Conservation (phyloP, 2,329 filamentous ascomycete genomes). For the Phaeosphaeria sp. region DNA sequence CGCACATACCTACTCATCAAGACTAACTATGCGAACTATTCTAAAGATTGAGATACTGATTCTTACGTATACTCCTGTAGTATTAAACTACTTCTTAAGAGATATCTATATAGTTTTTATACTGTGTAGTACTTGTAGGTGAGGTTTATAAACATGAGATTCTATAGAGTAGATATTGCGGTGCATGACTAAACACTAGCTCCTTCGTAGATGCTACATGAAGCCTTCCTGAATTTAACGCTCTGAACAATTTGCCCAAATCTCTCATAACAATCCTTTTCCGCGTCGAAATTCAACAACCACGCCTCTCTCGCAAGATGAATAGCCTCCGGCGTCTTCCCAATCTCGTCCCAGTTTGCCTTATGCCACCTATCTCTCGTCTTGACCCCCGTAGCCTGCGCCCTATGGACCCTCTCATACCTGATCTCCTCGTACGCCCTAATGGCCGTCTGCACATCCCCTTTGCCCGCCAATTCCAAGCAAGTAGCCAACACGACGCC, state of each 20-base stretch:
- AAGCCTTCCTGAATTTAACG: too few species aligned
- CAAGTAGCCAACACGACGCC: slow-evolving; percentile 37
- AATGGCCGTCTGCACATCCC: slow-evolving; percentile 29
- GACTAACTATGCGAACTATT: too few species aligned
- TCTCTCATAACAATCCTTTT: slow-evolving; percentile 41
- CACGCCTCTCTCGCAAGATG: slow-evolving; percentile 39
- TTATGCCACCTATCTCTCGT: slow-evolving; percentile 41
- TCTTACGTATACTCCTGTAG: too few species aligned
- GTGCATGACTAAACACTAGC: too few species aligned
- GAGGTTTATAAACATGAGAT: slow-evolving; percentile 10
- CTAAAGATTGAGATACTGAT: too few species aligned
- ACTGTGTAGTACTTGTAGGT: too few species aligned
- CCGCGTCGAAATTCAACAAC: slow-evolving; percentile 41
- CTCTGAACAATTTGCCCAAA: slow-evolving; percentile 26
- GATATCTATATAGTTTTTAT: too few species aligned
- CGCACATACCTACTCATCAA: too few species aligned
- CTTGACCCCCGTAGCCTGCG: slow-evolving; percentile 37
- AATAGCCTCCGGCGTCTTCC: slow-evolving; percentile 35
- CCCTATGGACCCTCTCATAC: slow-evolving; percentile 38
- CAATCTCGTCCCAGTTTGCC: slow-evolving; percentile 37
- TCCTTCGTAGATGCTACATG: too few species aligned
- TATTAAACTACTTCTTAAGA: too few species aligned
- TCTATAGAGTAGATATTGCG: too few species aligned
- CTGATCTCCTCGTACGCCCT: slow-evolving; percentile 42
- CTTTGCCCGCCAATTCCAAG: slow-evolving; percentile 34